A percentile compares a stretch with the other conserved stretches of the same genome.
Conservation (phyloP, 805 yeast species). For the Grigorovia transvaalensis region DNA sequence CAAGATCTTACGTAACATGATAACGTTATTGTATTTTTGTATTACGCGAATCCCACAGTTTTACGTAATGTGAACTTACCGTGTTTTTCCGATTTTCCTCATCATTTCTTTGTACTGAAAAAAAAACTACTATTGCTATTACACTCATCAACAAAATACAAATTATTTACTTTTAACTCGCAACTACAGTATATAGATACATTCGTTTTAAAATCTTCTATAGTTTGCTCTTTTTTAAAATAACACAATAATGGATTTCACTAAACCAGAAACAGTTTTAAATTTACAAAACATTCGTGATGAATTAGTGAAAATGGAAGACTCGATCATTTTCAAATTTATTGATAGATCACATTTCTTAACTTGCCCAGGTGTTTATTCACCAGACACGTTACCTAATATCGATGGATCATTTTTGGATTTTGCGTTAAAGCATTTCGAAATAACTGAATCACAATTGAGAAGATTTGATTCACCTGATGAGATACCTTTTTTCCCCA, state of each 20-base stretch:
- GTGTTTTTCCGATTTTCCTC: too few species aligned
- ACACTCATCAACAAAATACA: too few species aligned
- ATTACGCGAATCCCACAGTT: too few species aligned
- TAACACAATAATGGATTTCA: slow-evolving; percentile 57
- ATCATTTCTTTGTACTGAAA: too few species aligned
- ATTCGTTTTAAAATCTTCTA: too few species aligned
- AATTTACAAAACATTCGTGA: slow-evolving; percentile 74
- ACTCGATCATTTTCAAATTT: slow-evolving; percentile 82
- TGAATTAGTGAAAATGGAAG: slow-evolving; percentile 87
- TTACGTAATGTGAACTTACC: too few species aligned
- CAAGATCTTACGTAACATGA: too few species aligned
- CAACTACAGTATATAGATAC: too few species aligned
- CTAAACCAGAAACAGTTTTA: slow-evolving; percentile 71
- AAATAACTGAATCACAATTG: slow-evolving; percentile 64
- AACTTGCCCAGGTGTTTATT: slow-evolving; percentile 66
- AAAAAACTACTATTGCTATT: too few species aligned
- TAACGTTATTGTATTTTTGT: too few species aligned
- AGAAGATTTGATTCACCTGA: slow-evolving; percentile 93
- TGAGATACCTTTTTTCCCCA: slow-evolving; percentile 81
- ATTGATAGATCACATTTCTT: slow-evolving; percentile 89
- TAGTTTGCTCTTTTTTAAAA: too few species aligned
- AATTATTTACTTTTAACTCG: too few species aligned
- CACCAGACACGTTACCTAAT: slow-evolving; percentile 25
- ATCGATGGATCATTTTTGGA: slow-evolving; percentile 66
- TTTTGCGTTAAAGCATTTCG: slow-evolving; percentile 72